These are phyloP conservation scores for Gossypium gossypioides DNA, from an alignment of 441 rosid species.

Conservation along the genomic window DNA sequence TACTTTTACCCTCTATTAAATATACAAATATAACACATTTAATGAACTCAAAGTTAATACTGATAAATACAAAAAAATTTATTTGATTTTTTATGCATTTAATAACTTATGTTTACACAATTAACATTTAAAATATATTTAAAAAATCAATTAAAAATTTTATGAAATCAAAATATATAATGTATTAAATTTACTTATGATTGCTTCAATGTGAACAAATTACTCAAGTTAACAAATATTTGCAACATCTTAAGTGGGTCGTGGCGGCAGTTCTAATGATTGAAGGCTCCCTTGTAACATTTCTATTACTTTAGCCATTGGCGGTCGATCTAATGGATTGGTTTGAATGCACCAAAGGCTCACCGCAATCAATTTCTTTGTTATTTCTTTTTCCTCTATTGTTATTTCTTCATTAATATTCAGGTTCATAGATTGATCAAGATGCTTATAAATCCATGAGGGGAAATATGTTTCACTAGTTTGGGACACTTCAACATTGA, in stretches of 20 bases:
- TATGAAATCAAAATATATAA: too few relatives aligned
- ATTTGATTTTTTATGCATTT: too few relatives aligned
- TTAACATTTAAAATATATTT: too few relatives aligned
- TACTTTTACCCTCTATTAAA: too few relatives aligned
- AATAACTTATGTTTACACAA: too few relatives aligned
- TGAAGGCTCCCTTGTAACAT: conserved; percentile 18
- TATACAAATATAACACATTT: too few relatives aligned
- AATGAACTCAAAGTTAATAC: too few relatives aligned
- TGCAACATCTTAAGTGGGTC: neutral
- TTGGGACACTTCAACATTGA: neutral
- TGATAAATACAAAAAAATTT: too few relatives aligned
- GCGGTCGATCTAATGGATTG: conserved; percentile 23
- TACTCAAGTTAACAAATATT: too few relatives aligned
- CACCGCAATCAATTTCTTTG: conserved; percentile 20
- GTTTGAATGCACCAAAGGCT: conserved; percentile 34
- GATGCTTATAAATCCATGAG: conserved; percentile 11
- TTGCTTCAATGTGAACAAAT: too few relatives aligned
- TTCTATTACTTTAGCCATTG: conserved; percentile 24
- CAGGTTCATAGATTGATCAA: conserved; percentile 2
- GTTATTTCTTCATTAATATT: neutral
- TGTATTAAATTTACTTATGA: too few relatives aligned
- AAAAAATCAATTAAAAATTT: too few relatives aligned
- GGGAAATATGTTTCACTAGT: conserved; percentile 19
- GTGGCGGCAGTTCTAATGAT: neutral
- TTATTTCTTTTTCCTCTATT: conserved; percentile 16